A percentile compares a stretch with the other conserved stretches of the same genome.
Conservation (phyloP, 2,329 filamentous ascomycete species). For the Trichophyton rubrum region DNA sequence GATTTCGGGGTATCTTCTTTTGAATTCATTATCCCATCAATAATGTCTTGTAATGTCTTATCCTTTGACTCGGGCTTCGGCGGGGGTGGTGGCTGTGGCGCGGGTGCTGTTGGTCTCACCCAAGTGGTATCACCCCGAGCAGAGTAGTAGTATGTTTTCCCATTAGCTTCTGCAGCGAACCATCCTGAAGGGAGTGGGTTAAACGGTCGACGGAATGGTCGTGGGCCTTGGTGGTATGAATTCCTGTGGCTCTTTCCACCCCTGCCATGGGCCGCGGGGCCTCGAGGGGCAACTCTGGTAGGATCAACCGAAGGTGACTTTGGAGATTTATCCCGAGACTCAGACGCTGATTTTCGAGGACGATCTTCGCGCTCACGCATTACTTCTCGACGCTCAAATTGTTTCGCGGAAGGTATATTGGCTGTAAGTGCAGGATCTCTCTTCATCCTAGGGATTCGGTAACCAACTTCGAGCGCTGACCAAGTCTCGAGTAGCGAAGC, state of each 20-base stretch:
- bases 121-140: constrained; percentile 67
- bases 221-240: constrained; percentile 42
- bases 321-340: constrained; percentile 37
- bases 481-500: constrained; percentile 65
- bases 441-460: constrained; percentile 86
- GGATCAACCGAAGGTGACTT: constrained; percentile 34
- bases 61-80: constrained; percentile 59
- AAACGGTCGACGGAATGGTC: constrained; percentile 44
- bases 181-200: constrained; percentile 66
- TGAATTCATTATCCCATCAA: constrained; percentile 67
- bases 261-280: constrained; percentile 34
- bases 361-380: constrained; percentile 40
- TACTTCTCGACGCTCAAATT: constrained; percentile 45
- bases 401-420: constrained; percentile 46
- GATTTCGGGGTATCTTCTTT: constrained; percentile 44
- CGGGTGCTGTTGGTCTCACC: constrained; percentile 60
- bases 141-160: constrained; percentile 76
- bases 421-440: constrained; percentile 48
- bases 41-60: constrained; percentile 69
- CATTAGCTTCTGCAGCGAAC: constrained; percentile 64
- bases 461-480: constrained; percentile 80
- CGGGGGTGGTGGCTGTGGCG: constrained; percentile 48
- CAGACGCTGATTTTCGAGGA: constrained; percentile 36
- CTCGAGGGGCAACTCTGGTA: constrained; percentile 26
- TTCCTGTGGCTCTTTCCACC: constrained; percentile 47